Percentiles rank a stretch among this genome's conserved stretches.
Evolutionary conservation across 495 filamentous ascomycete genomes (phyloP).

Genomic region (Talaromyces wortmannii): DNA sequence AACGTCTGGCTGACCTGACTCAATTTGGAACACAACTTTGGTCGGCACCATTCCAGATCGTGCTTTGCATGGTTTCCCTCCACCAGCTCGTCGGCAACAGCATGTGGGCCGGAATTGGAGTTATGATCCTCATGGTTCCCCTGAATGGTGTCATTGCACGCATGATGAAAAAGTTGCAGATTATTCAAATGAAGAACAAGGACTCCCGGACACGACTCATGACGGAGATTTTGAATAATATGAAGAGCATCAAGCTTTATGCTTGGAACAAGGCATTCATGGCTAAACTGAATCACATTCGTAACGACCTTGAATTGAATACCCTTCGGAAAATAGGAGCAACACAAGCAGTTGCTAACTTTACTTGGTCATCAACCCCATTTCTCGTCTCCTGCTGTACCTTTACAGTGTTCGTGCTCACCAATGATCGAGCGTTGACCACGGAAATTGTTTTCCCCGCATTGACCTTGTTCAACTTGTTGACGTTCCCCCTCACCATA

Average conservation of each 20-base stretch:
- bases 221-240: conserved; percentile 98
- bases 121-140: conserved; percentile 97
- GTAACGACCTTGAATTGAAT: conserved; percentile 92
- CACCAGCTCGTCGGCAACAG: conserved; percentile 89
- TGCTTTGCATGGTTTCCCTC: conserved; percentile 87
- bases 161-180: conserved; percentile 91
- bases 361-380: conserved; percentile 99
- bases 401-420: conserved; percentile 90
- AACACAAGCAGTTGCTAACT: conserved; percentile 88
- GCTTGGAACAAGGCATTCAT: conserved; percentile 97
- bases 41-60: conserved; percentile 96
- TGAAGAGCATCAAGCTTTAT: conserved; percentile 99
- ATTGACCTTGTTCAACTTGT: conserved; percentile 82
- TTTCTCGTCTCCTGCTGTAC: conserved; percentile 98
- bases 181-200: conserved; percentile 98
- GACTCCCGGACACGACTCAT: conserved; percentile 88
- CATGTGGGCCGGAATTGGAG: conserved; percentile 94
- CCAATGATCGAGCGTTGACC: conserved; percentile 69
- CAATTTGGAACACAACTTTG: conserved; percentile 93
- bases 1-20: conserved; percentile 87
- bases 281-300: conserved; percentile 89
- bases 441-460: conserved; percentile 96
- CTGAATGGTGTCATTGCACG: conserved; percentile 89
- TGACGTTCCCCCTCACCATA: conserved; percentile 92
- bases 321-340: conserved; percentile 95